A percentile compares a stretch with the other conserved stretches of the same genome.
Evolutionary conservation across 306 rosid species (phyloP).

Genomic region (Canavalia gladiata): DNA sequence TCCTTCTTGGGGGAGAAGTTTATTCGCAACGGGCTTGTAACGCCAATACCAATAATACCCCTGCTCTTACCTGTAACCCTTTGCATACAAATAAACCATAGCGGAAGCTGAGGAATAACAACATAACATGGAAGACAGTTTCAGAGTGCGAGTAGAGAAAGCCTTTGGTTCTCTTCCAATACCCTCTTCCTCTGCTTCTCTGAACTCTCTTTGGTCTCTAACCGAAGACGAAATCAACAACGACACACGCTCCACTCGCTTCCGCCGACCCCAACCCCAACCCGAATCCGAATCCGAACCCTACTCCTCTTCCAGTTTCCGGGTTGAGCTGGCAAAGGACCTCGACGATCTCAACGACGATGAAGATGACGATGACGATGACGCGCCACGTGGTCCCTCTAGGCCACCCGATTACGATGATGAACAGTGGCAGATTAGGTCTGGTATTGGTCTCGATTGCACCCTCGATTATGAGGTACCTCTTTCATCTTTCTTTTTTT

Average conservation of each 20-base stretch:
- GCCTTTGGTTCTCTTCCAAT: slow-evolving; percentile 58
- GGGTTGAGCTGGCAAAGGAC: slow-evolving; percentile 56
- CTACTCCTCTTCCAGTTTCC: slow-evolving; percentile 15
- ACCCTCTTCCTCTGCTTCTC: slow-evolving; percentile 40
- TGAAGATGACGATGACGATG: slow-evolving; percentile 54
- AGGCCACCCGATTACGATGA: slow-evolving; percentile 77
- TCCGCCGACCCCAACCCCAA: slow-evolving; percentile 39
- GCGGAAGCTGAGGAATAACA: neutral
- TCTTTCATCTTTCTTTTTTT: neutral
- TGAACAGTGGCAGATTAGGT: slow-evolving; percentile 84
- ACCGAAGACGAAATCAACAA: slow-evolving; percentile 74
- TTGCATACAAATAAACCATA: neutral
- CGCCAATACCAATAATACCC: neutral
- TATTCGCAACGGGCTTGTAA: no score
- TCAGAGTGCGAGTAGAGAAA: slow-evolving; percentile 47
- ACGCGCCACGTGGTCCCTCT: slow-evolving; percentile 37
- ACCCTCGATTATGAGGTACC: slow-evolving; percentile 89
- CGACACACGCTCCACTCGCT: slow-evolving; percentile 51
- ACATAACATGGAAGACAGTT: slow-evolving; percentile 51
- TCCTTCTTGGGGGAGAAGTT: no score
- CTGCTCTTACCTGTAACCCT: neutral
- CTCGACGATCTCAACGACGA: slow-evolving; percentile 64
- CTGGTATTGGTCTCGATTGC: slow-evolving; percentile 81
- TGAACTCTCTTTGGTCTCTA: slow-evolving; percentile 80
- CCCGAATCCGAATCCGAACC: slow-evolving; percentile 55